A percentile compares a stretch with the other conserved stretches of the same genome.
phyloP scores from a whole-genome alignment of 176 grass and related monocot species.

The Cocos nucifera region DNA sequence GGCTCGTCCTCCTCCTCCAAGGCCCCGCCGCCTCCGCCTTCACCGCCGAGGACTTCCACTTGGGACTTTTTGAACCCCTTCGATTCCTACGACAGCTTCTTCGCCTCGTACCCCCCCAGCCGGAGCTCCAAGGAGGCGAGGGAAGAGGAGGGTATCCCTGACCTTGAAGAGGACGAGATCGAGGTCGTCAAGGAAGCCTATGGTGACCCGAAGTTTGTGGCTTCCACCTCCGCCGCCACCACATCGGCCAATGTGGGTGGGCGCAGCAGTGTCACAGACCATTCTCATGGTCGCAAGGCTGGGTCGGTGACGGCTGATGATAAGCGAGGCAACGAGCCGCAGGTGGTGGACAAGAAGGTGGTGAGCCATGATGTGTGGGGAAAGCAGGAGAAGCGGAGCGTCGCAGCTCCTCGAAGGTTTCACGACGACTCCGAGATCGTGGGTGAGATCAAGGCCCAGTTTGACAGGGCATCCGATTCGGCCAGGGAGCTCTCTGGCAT shows the following conservation, averaged over 20 bases:
- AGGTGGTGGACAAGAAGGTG: conserved; percentile 42
- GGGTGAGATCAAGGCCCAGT: conserved; percentile 47
- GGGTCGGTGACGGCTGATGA: conserved; percentile 7
- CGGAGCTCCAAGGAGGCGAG: conserved; percentile 76
- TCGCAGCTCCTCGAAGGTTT: conserved; percentile 3
- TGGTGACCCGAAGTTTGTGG: conserved; percentile 2
- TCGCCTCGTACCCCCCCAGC: conserved; percentile 51
- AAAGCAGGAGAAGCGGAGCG: conserved; percentile 3
- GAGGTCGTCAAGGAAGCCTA: conserved; percentile 42
- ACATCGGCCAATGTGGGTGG: conserved; percentile 2
- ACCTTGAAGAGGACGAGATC: conserved; percentile 61
- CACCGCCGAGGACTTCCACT: conserved; percentile 54
- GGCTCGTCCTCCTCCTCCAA: no score
- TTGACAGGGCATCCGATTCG: conserved; percentile 44
- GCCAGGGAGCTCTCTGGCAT: conserved; percentile 38
- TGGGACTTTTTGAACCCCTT: conserved; percentile 92
- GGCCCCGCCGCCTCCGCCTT: conserved; percentile 28
- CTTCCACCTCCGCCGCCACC: conserved; percentile 8
- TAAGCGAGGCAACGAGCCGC: conserved; percentile 3
- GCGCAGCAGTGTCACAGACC: background rate
- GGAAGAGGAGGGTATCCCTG: conserved; percentile 94
- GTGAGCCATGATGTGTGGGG: conserved; percentile 8
- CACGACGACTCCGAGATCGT: conserved; percentile 26
- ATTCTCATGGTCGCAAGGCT: conserved; percentile 13
- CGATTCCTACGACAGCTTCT: conserved; percentile 42